Conservation (phyloP, 2,329 filamentous ascomycete genomes). For the Leptodontidium sp. region DNA sequence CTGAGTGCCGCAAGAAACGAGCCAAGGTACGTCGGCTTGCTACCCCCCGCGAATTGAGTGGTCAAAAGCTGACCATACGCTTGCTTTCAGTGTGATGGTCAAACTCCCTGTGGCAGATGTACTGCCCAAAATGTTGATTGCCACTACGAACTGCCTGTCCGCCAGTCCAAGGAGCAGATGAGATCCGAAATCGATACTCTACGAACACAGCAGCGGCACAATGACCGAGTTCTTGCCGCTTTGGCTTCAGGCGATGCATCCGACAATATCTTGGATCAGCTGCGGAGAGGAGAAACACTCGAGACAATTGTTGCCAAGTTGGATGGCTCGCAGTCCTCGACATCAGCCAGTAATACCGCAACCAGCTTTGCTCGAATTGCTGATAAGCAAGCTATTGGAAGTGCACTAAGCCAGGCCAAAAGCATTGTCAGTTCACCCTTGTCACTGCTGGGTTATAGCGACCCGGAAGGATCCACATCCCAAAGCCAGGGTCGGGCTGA, state of each 20-base stretch:
- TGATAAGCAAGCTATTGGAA: conserved; percentile 43
- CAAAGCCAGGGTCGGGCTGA: conserved; percentile 33
- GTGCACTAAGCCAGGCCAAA: conserved; percentile 44
- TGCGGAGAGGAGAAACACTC: conserved; percentile 62
- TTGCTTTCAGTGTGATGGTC: conserved; percentile 63
- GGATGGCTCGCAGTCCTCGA: conserved; percentile 45
- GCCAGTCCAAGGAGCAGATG: conserved; percentile 69
- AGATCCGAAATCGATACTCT: conserved; percentile 66
- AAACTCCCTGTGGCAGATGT: conserved; percentile 60
- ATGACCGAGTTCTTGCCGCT: conserved; percentile 63
- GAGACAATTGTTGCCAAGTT: conserved; percentile 66
- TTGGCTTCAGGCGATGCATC: conserved; percentile 49
- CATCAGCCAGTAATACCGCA: conserved; percentile 41
- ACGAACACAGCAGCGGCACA: conserved; percentile 61
- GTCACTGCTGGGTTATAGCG: conserved; percentile 52
- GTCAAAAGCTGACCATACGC: conserved; percentile 18
- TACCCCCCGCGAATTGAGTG: background rate
- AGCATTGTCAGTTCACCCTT: conserved; percentile 58
- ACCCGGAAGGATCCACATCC: conserved; percentile 50
- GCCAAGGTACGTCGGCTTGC: conserved; percentile 39
- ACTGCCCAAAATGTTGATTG: conserved; percentile 62
- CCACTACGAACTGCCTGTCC: conserved; percentile 68
- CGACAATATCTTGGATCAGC: conserved; percentile 59
- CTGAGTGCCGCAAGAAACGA: conserved; percentile 46
- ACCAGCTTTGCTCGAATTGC: conserved; percentile 48